Conservation (phyloP, 768 basidiomycete species). For the Rhodotorula kratochvilovae region DNA sequence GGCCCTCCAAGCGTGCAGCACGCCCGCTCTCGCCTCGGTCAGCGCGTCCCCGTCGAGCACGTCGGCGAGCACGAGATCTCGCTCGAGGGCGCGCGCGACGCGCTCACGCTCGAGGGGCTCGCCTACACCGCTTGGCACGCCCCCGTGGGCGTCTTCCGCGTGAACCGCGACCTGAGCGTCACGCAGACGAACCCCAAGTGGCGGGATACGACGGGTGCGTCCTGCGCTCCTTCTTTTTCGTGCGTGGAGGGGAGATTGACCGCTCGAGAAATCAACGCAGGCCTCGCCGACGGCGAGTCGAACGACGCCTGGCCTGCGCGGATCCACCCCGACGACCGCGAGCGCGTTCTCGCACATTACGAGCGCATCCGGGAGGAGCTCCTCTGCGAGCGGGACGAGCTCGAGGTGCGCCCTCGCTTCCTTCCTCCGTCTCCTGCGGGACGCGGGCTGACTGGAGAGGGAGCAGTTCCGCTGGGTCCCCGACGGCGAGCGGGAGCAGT, state of each 20-base stretch:
- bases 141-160: conserved; percentile 16
- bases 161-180: conserved; percentile 9
- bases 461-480: conserved; percentile 7
- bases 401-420: neutral
- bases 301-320: conserved; percentile 9
- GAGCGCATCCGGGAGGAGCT: neutral
- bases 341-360: conserved; percentile 1
- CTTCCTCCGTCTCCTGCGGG: no score
- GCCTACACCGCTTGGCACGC: conserved; percentile 11
- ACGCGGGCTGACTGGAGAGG: no score
- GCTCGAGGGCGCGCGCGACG: no score
- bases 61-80: neutral
- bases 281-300: neutral
- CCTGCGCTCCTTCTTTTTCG: neutral
- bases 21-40: neutral
- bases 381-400: conserved; percentile 3
- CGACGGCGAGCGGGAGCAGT: neutral
- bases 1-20: neutral
- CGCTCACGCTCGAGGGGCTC: conserved; percentile 15
- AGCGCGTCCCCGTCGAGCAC: neutral
- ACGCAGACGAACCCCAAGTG: conserved; percentile 5
- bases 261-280: neutral
- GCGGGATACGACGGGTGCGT: neutral
- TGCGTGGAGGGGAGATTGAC: neutral
- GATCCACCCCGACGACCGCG: conserved; percentile 7